Evolutionary conservation across 495 filamentous ascomycete genomes (phyloP).

Genomic region (Darksidea phi): DNA sequence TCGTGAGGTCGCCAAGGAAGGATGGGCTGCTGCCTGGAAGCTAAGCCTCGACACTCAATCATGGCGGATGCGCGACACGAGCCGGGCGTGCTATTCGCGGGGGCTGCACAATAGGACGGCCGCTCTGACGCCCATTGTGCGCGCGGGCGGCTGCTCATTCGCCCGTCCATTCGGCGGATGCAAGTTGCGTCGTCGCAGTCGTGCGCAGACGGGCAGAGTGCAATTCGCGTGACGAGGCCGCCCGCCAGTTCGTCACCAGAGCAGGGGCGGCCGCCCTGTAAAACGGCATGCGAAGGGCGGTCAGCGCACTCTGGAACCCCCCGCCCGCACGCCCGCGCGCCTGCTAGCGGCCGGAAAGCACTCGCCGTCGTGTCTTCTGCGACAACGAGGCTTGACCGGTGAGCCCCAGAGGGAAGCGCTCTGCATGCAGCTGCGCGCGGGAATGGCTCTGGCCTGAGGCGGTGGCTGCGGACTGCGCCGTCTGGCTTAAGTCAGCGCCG

Average conservation of each 20-base stretch:
- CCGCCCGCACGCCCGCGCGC: neutral
- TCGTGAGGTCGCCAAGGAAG: conserved; percentile 1
- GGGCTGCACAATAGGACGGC: conserved; percentile 13
- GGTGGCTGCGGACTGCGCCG: neutral
- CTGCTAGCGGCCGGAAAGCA: neutral
- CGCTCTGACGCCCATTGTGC: conserved; percentile 9
- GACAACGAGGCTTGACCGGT: neutral
- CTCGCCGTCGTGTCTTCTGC: neutral
- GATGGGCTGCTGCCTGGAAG: conserved; percentile 33
- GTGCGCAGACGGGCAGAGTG: neutral
- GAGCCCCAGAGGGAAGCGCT: neutral
- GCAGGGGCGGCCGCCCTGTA: conserved; percentile 4
- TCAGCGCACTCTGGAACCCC: conserved; percentile 2
- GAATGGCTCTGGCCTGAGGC: neutral
- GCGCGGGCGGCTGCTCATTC: neutral
- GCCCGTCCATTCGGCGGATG: neutral
- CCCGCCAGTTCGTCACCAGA: conserved; percentile 10
- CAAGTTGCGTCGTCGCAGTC: neutral
- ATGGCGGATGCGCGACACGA: conserved; percentile 14
- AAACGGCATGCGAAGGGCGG: conserved; percentile 18
- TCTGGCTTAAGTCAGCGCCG: neutral
- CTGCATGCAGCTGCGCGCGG: neutral
- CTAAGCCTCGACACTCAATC: conserved; percentile 17
- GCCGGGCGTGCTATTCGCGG: conserved; percentile 12
- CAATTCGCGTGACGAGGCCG: neutral